phyloP scores from a whole-genome alignment of 1,284 basidiomycete genomes.

The Sphaerobolus stellatus region DNA sequence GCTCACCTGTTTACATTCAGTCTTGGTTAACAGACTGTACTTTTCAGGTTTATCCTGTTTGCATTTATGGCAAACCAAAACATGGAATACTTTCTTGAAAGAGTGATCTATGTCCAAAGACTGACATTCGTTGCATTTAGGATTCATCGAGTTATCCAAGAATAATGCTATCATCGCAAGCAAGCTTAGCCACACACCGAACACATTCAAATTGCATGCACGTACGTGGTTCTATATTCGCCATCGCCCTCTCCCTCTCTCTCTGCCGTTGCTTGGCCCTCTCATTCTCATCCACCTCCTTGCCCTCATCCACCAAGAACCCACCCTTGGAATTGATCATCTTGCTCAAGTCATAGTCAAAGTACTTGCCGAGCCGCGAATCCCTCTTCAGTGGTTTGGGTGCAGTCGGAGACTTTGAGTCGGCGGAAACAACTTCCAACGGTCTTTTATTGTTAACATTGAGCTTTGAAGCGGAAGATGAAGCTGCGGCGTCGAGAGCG shows the following conservation, averaged over 20 bases:
- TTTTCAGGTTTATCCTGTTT: constrained; percentile 87
- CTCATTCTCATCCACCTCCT: constrained; percentile 66
- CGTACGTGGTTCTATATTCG: constrained; percentile 72
- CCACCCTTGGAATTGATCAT: constrained; percentile 95
- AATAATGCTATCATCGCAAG: constrained; percentile 54
- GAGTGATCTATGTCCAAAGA: constrained; percentile 84
- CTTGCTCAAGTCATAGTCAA: constrained; percentile 96
- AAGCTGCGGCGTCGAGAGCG: constrained; percentile 45
- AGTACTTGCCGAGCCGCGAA: constrained; percentile 78
- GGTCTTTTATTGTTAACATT: constrained; percentile 62
- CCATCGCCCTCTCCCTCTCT: constrained; percentile 66
- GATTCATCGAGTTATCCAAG: constrained; percentile 68
- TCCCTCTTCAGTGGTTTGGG: constrained; percentile 66
- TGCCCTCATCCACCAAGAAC: constrained; percentile 83
- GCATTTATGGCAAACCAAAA: constrained; percentile 86
- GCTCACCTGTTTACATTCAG: constrained; percentile 92
- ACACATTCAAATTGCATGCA: constrained; percentile 10
- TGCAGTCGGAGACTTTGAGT: constrained; percentile 60
- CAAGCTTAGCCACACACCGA: constrained; percentile 12
- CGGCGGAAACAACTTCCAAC: constrained; percentile 46
- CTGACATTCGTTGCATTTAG: constrained; percentile 80
- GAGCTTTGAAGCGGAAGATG: constrained; percentile 45
- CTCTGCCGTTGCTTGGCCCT: constrained; percentile 73
- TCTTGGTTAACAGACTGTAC: constrained; percentile 96
- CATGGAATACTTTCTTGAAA: constrained; percentile 78